These are phyloP conservation scores for Plasmodium vivax DNA, from an alignment of 169 alveolate genomes.

Conservation along the genomic window DNA sequence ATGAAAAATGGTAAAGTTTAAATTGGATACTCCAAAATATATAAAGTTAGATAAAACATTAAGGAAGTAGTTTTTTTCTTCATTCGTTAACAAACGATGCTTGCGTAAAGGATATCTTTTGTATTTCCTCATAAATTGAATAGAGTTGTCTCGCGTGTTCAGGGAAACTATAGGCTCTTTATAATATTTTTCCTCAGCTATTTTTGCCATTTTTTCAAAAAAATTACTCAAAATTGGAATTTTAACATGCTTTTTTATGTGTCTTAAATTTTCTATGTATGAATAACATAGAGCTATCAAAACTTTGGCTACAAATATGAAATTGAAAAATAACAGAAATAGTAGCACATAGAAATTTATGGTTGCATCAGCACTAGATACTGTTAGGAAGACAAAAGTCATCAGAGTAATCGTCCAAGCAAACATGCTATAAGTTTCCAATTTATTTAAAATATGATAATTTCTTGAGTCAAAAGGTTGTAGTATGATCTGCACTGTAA, in stretches of 20 bases:
- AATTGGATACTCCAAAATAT: slow-evolving; percentile 82
- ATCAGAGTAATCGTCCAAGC: slow-evolving; percentile 86
- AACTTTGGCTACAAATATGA: slow-evolving; percentile 75
- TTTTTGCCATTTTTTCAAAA: slow-evolving; percentile 75
- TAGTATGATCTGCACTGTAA: slow-evolving; percentile 80
- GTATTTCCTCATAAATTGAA: slow-evolving; percentile 75
- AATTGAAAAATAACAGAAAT: slow-evolving; percentile 71
- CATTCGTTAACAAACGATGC: slow-evolving; percentile 50
- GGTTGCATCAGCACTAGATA: slow-evolving; percentile 65
- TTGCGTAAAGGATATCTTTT: slow-evolving; percentile 36
- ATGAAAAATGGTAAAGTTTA: slow-evolving; percentile 85
- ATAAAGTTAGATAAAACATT: slow-evolving; percentile 81
- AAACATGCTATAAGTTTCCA: slow-evolving; percentile 87
- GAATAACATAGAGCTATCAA: slow-evolving; percentile 71
- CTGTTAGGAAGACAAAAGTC: slow-evolving; percentile 71
- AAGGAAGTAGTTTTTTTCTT: slow-evolving; percentile 81
- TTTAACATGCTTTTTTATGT: slow-evolving; percentile 58
- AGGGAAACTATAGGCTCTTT: slow-evolving; percentile 78
- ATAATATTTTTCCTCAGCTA: slow-evolving; percentile 74
- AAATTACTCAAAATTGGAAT: slow-evolving; percentile 75
- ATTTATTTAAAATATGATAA: slow-evolving; percentile 83
- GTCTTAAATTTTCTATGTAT: slow-evolving; percentile 77
- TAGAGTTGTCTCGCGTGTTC: slow-evolving; percentile 70
- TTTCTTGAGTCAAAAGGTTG: slow-evolving; percentile 88
- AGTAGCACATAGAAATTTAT: slow-evolving; percentile 48